Conservation (phyloP, 805 yeast species). For the Starmerella khaoyaiensis region DNA sequence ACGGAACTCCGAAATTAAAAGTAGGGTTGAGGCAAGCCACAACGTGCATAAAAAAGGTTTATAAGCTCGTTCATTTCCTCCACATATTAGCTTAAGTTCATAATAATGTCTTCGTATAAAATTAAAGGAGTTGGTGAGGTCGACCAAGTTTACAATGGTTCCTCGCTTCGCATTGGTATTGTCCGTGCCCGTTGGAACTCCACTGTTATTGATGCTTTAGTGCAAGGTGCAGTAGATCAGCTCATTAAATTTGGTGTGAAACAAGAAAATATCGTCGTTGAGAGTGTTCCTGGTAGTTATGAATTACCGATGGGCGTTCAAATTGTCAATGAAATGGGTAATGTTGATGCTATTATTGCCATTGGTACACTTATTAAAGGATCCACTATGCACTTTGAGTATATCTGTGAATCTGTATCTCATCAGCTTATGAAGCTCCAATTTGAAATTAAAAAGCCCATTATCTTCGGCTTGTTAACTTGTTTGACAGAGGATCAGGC, state of each 20-base stretch:
- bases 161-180: constrained; percentile 57
- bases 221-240: constrained; percentile 57
- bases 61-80: not conserved
- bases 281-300: constrained; percentile 88
- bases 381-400: constrained; percentile 95
- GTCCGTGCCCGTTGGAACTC: constrained; percentile 95
- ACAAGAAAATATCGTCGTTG: constrained; percentile 62
- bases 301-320: constrained; percentile 80
- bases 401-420: constrained; percentile 82
- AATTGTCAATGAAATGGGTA: constrained; percentile 22
- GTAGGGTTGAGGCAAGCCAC: too few relatives aligned
- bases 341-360: constrained; percentile 74
- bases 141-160: constrained; percentile 54
- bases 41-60: not conserved
- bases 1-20: too few relatives aligned
- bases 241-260: constrained; percentile 54
- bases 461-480: constrained; percentile 86
- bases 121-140: constrained; percentile 67
- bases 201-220: constrained; percentile 61
- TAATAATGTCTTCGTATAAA: not conserved
- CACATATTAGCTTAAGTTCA: constrained; percentile 16
- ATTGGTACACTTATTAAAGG: constrained; percentile 94
- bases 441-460: constrained; percentile 55
- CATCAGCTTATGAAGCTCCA: constrained; percentile 75
- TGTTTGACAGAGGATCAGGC: constrained; percentile 94